Evolutionary conservation across 2,329 filamentous ascomycete species (phyloP).

Genomic region (Penicillium sp.): DNA sequence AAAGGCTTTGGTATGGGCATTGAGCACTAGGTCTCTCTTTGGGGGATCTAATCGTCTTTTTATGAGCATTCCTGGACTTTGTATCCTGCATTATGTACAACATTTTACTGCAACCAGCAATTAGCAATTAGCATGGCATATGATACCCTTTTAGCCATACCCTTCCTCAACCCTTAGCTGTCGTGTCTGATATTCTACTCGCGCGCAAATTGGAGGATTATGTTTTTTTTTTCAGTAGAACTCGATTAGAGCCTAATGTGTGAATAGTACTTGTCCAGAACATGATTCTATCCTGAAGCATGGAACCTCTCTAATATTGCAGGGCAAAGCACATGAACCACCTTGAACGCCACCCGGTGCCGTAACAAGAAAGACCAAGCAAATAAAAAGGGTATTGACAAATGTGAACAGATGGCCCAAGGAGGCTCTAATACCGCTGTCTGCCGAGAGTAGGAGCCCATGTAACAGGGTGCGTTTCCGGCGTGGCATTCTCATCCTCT

Average conservation of each 20-base stretch:
- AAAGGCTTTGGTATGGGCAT: constrained; percentile 71
- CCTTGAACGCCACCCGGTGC: constrained; percentile 41
- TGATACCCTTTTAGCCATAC: constrained; percentile 23
- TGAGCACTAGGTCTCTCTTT: constrained; percentile 33
- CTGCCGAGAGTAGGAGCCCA: constrained; percentile 84
- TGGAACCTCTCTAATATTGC: constrained; percentile 6
- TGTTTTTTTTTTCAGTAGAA: not conserved
- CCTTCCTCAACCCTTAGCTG: not conserved
- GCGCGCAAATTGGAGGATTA: too few species aligned
- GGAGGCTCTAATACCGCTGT: constrained; percentile 66
- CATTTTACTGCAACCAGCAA: not conserved
- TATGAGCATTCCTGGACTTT: constrained; percentile 19
- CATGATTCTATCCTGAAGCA: constrained; percentile 12
- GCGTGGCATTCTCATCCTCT: constrained; percentile 85
- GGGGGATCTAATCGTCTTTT: not conserved
- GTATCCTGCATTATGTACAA: constrained; percentile 4
- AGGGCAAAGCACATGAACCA: constrained; percentile 19
- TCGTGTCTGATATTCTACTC: too few species aligned
- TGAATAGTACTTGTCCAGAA: constrained; percentile 18
- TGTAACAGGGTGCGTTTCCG: constrained; percentile 85
- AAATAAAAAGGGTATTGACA: constrained; percentile 30
- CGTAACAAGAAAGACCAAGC: constrained; percentile 24
- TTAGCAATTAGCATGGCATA: constrained; percentile 9
- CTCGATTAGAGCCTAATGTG: constrained; percentile 1
- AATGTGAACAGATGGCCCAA: constrained; percentile 21